A percentile compares a stretch with the other conserved stretches of the same genome.
Evolutionary conservation across 164 flowering plant genomes (phyloP).

Genomic region (Aristolochia fimbriata): DNA sequence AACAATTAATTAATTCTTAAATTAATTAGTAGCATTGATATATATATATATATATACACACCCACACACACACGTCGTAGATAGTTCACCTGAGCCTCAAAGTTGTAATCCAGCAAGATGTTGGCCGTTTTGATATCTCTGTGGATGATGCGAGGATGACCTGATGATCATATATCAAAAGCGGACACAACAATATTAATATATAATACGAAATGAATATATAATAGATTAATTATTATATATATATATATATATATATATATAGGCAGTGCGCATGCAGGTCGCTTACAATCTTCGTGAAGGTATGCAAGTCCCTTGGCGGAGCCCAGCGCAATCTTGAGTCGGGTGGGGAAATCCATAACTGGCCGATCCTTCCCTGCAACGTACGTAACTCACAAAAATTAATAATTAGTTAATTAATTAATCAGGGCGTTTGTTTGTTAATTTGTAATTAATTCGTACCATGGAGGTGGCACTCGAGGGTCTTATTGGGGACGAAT

Average conservation of each 20-base stretch:
- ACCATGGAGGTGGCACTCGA: conserved; percentile 78
- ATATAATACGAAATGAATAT: too few species aligned
- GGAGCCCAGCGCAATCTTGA: conserved; percentile 64
- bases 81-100: conserved; percentile 85
- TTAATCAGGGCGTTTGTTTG: too few species aligned
- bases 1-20: not conserved
- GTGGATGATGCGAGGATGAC: conserved; percentile 83
- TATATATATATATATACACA: too few species aligned
- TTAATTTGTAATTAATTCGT: too few species aligned
- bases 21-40: too few species aligned
- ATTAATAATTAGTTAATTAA: too few species aligned
- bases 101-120: conserved; percentile 52
- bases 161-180: conserved; percentile 33
- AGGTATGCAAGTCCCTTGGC: conserved; percentile 85
- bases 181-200: too few species aligned
- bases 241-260: too few species aligned
- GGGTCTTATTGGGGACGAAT: conserved; percentile 62
- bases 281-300: conserved; percentile 73
- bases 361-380: conserved; percentile 36
- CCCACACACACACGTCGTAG: too few species aligned
- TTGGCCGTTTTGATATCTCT: conserved; percentile 75
- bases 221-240: too few species aligned
- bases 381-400: too few species aligned
- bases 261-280: too few species aligned
- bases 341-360: conserved; percentile 55